phyloP scores from a whole-genome alignment of 2,329 filamentous ascomycete species.

The Phialophora chinensis region DNA sequence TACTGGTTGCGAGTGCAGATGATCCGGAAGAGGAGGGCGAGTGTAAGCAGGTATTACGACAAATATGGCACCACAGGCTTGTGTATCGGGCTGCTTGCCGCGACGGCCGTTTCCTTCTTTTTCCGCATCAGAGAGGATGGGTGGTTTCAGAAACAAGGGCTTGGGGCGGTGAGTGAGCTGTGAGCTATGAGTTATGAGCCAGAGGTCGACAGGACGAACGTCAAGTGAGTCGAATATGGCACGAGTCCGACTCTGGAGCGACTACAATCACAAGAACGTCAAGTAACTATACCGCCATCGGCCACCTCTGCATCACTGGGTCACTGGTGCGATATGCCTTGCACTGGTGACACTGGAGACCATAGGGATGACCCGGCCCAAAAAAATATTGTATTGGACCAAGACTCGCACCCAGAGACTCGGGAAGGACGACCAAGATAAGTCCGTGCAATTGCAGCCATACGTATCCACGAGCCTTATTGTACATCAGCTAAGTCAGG shows the following conservation, averaged over 20 bases:
- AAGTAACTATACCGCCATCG: not conserved
- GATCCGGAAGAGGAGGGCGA: constrained; percentile 82
- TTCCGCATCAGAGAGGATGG: constrained; percentile 70
- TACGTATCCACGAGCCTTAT: not conserved
- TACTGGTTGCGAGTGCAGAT: constrained; percentile 88
- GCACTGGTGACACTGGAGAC: not conserved
- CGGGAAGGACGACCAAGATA: not conserved
- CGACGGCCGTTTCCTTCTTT: constrained; percentile 79
- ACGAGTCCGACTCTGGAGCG: not conserved
- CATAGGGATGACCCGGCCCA: no score
- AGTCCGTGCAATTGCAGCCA: not conserved
- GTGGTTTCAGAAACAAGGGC: constrained; percentile 36
- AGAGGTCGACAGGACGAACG: not conserved
- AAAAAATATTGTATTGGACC: not conserved
- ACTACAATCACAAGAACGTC: not conserved
- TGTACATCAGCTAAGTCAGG: not conserved
- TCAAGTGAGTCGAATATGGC: not conserved
- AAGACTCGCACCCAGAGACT: not conserved
- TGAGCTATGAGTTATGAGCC: not conserved
- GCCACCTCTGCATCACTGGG: not conserved
- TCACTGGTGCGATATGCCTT: not conserved
- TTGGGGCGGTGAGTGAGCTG: not conserved
- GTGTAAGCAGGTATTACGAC: constrained; percentile 80
- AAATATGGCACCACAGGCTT: constrained; percentile 80
- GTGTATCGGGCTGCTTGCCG: constrained; percentile 73